A percentile compares a stretch with the other conserved stretches of the same genome.
Conservation (phyloP, 2,329 filamentous ascomycete genomes). For the Trichophyton benhamiae region DNA sequence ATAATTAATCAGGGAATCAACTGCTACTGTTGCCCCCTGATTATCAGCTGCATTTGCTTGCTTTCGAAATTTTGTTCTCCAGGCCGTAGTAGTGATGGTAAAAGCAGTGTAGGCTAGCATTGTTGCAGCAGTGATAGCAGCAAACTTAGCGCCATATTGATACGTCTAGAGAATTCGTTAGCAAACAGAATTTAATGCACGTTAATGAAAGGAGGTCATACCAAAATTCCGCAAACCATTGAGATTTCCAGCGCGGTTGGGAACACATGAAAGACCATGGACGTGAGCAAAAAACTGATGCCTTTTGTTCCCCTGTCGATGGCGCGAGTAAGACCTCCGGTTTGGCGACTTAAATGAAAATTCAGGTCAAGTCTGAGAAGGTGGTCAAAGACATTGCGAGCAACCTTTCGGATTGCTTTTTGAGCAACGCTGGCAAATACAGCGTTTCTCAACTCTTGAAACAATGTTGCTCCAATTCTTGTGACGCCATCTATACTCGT, state of each 20-base stretch:
- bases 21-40: slow-evolving; percentile 83
- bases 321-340: slow-evolving; percentile 81
- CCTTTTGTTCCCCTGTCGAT: slow-evolving; percentile 97
- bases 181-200: background rate
- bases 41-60: slow-evolving; percentile 96
- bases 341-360: slow-evolving; percentile 91
- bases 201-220: slow-evolving; percentile 21
- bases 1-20: slow-evolving; percentile 96
- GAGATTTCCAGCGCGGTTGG: slow-evolving; percentile 88
- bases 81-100: slow-evolving; percentile 90
- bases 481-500: slow-evolving; percentile 56
- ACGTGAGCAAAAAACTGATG: slow-evolving; percentile 91
- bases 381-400: slow-evolving; percentile 85
- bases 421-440: slow-evolving; percentile 95
- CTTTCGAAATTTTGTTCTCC: slow-evolving; percentile 91
- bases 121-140: slow-evolving; percentile 74
- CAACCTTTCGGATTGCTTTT: slow-evolving; percentile 85
- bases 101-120: slow-evolving; percentile 96
- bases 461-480: slow-evolving; percentile 75
- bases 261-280: slow-evolving; percentile 96
- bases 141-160: slow-evolving; percentile 86
- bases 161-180: slow-evolving; percentile 48
- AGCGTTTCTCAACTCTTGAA: slow-evolving; percentile 88
- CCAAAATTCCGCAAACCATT: slow-evolving; percentile 87
- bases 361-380: slow-evolving; percentile 76